Base-by-base conservation (phyloP, 2,329 filamentous ascomycete genomes). In the Cladophialophora exuberans region DNA sequence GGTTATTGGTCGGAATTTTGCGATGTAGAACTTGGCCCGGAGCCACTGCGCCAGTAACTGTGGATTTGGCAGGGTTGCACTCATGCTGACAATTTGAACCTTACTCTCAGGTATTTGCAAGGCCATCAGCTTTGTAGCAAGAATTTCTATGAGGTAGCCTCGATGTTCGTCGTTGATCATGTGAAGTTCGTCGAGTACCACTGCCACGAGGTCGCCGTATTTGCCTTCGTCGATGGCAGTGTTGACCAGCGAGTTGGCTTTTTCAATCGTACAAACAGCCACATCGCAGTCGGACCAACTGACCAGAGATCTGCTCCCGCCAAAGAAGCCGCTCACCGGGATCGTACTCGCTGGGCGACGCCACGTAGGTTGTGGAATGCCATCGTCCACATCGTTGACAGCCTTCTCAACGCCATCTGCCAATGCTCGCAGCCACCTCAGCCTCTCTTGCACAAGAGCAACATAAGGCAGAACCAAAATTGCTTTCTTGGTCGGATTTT, bases 141-240 rank as follows among this genome's bases (percentile, higher is more conserved):
- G 83, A 4, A 91, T 74, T 66, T 92, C 88, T 51, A 91, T 74
- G 1, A 91, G 76, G 66, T 91, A 91, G 3, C 88, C 88, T 10
- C 88, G 83, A 61, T 86, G 81, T 59, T 87, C 85, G 66, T 91
- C 88, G 63, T 90, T 85, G 39, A 91, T 78, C 87, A 92, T 90
- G 67, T 92, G 88, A n/a, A 91, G 73, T 67, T 92, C 88, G 64
- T 92, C 88, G 28, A 91, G 75, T 11, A 91, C 86, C 15, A 90
- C 82, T 9, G 85, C 76, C 42, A 81, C 82, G 38, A 92, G 73
- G 17, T 83, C 78, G n/a, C 78, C 74, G 56, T 90, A 80, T 3
- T 78, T 83, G 65, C 81, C 83, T 59, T 91, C 86, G 59, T 88
- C 85, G 61, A 91, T 88, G 11, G 87, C 85, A 18, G 80, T 75